These are phyloP conservation scores for Selaginella tamariscina DNA, from an alignment of 75 land plant species.

Conservation along the genomic window DNA sequence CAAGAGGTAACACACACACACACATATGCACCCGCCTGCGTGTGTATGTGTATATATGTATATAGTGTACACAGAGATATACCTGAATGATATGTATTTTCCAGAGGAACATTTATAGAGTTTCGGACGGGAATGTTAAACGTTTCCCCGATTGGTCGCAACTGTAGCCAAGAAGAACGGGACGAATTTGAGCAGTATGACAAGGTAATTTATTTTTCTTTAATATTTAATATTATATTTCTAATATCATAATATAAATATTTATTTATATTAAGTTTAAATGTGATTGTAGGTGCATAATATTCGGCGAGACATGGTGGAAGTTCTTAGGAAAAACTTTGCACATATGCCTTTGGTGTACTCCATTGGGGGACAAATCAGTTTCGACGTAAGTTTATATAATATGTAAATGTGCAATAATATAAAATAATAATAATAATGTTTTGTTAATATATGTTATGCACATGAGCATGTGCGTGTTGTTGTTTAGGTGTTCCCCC, in stretches of 20 bases:
- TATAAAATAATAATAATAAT: too few species aligned
- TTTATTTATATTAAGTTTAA: background rate
- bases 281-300: constrained; percentile 48
- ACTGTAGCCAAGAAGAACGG: constrained; percentile 94
- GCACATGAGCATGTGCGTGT: too few species aligned
- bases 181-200: constrained; percentile 92
- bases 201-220: constrained; percentile 41
- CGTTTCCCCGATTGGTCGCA: constrained; percentile 95
- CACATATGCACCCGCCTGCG: background rate
- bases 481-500: constrained; percentile 68
- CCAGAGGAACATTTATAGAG: constrained; percentile 95
- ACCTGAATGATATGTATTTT: background rate
- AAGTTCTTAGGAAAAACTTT: constrained; percentile 71
- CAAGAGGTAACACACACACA: constrained; percentile 45
- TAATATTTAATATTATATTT: background rate
- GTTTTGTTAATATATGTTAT: too few species aligned
- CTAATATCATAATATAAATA: too few species aligned
- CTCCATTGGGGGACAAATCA: constrained; percentile 96
- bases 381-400: constrained; percentile 93
- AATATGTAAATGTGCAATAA: too few species aligned
- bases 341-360: constrained; percentile 65
- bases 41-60: background rate
- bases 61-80: background rate
- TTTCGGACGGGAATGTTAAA: constrained; percentile 96
- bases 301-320: constrained; percentile 74